Evolutionary conservation across 495 filamentous ascomycete genomes (phyloP), one percentile per base, ranked within the genome.

Genomic region (Apodospora peruviana): DNA sequence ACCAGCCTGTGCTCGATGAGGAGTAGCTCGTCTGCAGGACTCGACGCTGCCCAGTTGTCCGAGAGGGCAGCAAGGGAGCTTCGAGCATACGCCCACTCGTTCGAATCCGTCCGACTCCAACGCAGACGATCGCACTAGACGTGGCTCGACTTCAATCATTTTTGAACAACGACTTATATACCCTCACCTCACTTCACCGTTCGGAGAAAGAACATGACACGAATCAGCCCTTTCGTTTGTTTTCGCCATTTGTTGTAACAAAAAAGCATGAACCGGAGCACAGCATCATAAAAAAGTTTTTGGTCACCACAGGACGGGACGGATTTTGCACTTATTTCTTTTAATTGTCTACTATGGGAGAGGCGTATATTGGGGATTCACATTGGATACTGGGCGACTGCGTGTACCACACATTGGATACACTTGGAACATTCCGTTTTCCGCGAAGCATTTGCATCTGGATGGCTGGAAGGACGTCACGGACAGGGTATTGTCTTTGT

Each of bases 1-100:
- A 87, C 86, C 45, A 94, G 88, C 41, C 78, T 96, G 27, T 86
- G 81, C 53, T 95, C 90, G 17, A 78, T 91, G 32, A 78, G 81
- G 45, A 87, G 84, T 62, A 78, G 72, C 16, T 72, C 75, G 3
- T 80, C 81, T 18, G 66, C 68, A 16, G 59, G 68, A n/a, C 65
- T 73, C 37, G 81, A 83, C 48, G 61, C 69, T 16, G 63, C 71
- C 7, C 69, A 78, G 45, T 71, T 91, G 50, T 87, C 89, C 16
- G 83, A 85, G 44, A 85, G 88, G 65, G 81, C 86, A 20, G 82
- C 83, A 51, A 84, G 79, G 62, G 87, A 95, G 65, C 79, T 96
- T 42, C 81, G 86, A 40, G 83, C 84, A 48, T 96, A 96, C 66
- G 87, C 88, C 27, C 85, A 82, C 62, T 88, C 83, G 3, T 96